Percentiles rank a stretch among this genome's conserved stretches.
These are phyloP conservation scores for Rhizopogon roseolus DNA, from an alignment of 768 basidiomycete species.

Conservation along the genomic window DNA sequence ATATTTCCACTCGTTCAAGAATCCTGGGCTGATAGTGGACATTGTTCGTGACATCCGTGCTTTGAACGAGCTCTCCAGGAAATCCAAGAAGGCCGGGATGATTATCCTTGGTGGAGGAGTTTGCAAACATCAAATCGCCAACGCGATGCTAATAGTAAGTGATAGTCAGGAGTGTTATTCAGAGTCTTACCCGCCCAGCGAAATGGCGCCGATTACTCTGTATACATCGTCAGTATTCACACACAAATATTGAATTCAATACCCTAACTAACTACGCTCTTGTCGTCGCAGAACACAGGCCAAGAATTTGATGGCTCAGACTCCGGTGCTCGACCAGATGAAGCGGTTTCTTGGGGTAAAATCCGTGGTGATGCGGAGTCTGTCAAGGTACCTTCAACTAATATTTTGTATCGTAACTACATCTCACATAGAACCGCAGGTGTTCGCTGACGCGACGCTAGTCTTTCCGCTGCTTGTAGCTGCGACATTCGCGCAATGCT, in stretches of 20 bases:
- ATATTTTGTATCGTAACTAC: background rate
- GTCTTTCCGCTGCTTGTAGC: conserved; percentile 95
- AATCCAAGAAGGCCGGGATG: conserved; percentile 94
- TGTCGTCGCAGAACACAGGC: conserved; percentile 76
- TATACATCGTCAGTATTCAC: conserved; percentile 70
- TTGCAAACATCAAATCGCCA: conserved; percentile 99
- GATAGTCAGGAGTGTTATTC: background rate
- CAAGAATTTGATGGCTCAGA: conserved; percentile 99
- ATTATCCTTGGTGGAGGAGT: conserved; percentile 97
- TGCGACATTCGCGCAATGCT: conserved; percentile 76
- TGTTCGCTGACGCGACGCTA: conserved; percentile 94
- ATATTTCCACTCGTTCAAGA: conserved; percentile 95
- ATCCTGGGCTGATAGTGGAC: conserved; percentile 81
- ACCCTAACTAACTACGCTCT: background rate
- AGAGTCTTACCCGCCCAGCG: conserved; percentile 45
- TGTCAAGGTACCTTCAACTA: conserved; percentile 55
- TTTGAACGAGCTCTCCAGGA: conserved; percentile 85
- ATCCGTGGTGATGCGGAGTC: conserved; percentile 82
- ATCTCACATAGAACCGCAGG: conserved; percentile 29
- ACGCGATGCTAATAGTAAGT: conserved; percentile 95
- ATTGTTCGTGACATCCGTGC: conserved; percentile 92
- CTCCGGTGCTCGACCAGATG: conserved; percentile 94
- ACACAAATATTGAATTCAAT: background rate
- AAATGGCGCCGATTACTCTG: conserved; percentile 96
- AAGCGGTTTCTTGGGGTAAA: conserved; percentile 98